A percentile compares a stretch with the other conserved stretches of the same genome.
Conservation (phyloP, 352 stramenopile genomes). For the Pelagophyceae sp. region DNA sequence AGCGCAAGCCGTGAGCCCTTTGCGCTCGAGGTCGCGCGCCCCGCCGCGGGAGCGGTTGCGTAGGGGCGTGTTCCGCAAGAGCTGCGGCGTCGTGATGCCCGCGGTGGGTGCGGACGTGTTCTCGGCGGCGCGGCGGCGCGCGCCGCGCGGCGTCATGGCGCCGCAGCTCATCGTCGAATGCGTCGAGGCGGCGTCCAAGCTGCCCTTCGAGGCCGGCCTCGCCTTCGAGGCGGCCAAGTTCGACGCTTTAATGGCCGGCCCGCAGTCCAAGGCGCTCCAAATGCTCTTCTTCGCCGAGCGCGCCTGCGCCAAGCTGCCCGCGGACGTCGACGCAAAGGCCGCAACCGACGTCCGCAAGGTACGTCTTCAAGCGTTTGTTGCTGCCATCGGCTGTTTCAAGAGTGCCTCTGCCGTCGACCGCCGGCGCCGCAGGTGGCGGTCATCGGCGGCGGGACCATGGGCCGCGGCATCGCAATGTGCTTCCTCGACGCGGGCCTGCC, state of each 20-base stretch:
- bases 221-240: constrained; percentile 45
- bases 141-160: constrained; percentile 61
- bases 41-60: too few species aligned
- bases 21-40: too few species aligned
- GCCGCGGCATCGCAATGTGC: constrained; percentile 85
- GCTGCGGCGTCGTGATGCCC: too few species aligned
- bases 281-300: constrained; percentile 72
- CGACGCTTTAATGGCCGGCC: constrained; percentile 68
- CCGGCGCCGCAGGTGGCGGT: constrained; percentile 82
- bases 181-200: constrained; percentile 59
- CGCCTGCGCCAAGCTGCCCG: constrained; percentile 32
- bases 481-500: constrained; percentile 77
- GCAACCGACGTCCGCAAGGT: not conserved
- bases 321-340: constrained; percentile 62
- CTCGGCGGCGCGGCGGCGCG: constrained; percentile 50
- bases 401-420: too few species aligned
- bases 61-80: too few species aligned
- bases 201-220: constrained; percentile 13
- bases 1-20: too few species aligned
- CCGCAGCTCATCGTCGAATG: constrained; percentile 72
- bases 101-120: constrained; percentile 69
- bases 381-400: constrained; percentile 55
- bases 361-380: constrained; percentile 44
- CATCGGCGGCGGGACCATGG: constrained; percentile 93
- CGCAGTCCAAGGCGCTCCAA: constrained; percentile 54